Percentiles rank a stretch among this genome's conserved stretches.
Conservation (phyloP, 257 asterid genomes). For the Voacanga thouarsii region DNA sequence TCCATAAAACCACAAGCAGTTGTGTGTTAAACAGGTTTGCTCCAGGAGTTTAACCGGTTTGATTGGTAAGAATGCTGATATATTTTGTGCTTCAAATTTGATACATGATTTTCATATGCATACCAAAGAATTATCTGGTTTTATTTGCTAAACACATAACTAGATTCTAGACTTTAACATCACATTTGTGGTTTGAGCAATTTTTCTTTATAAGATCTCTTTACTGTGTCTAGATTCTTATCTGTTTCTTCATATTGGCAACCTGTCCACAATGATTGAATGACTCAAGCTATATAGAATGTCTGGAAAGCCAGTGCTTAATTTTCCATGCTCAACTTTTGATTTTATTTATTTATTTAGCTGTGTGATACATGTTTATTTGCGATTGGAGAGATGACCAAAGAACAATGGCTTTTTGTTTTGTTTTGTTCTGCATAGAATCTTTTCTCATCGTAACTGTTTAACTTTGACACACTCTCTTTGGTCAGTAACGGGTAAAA, state of each 20-base stretch:
- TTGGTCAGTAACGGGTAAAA: slow-evolving; percentile 72
- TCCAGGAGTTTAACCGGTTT: background rate
- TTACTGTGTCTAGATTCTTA: background rate
- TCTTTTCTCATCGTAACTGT: background rate
- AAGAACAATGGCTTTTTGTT: background rate
- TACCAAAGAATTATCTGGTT: too few species aligned
- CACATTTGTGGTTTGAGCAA: background rate
- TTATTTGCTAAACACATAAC: background rate
- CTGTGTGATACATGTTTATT: background rate
- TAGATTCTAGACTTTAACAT: background rate
- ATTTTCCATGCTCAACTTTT: background rate
- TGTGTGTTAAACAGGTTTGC: background rate
- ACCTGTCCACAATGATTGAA: background rate
- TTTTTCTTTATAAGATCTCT: background rate
- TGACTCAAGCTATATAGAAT: background rate
- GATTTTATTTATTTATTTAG: too few species aligned
- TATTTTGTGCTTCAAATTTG: background rate
- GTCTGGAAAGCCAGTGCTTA: background rate
- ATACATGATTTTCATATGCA: background rate
- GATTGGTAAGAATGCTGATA: background rate
- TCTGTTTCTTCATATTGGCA: background rate
- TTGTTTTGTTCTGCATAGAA: slow-evolving; percentile 7
- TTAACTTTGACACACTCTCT: background rate
- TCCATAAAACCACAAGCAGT: background rate
- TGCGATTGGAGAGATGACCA: background rate